Evolutionary conservation across 169 alveolate species (phyloP).

Genomic region (Plasmodium yoelii): DNA sequence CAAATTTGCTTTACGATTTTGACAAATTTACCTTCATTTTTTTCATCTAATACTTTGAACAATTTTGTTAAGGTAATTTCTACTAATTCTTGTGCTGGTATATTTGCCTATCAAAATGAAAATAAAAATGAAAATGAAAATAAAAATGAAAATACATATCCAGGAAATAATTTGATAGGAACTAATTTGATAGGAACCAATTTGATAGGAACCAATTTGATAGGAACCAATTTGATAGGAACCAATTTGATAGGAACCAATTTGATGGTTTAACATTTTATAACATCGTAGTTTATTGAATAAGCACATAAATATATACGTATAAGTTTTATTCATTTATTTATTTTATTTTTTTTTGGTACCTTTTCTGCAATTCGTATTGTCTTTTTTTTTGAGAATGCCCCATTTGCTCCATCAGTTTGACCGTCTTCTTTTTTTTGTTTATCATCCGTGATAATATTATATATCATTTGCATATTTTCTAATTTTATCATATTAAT

Average conservation of each 20-base stretch:
- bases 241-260: too few species aligned
- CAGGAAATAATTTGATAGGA: background rate
- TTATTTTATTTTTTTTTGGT: too few species aligned
- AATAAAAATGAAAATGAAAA: too few species aligned
- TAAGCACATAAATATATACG: too few species aligned
- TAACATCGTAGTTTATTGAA: too few species aligned
- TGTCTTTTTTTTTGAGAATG: slow-evolving; percentile 20
- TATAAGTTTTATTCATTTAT: too few species aligned
- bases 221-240: too few species aligned
- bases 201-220: too few species aligned
- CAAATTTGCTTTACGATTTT: background rate
- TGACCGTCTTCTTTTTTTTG: slow-evolving; percentile 50
- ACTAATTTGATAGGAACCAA: too few species aligned
- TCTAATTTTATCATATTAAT: slow-evolving; percentile 50
- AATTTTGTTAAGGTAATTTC: slow-evolving; percentile 68
- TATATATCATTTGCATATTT: slow-evolving; percentile 64
- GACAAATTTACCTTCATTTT: slow-evolving; percentile 53
- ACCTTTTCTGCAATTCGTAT: slow-evolving; percentile 31
- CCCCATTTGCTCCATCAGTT: slow-evolving; percentile 5
- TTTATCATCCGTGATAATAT: slow-evolving; percentile 42
- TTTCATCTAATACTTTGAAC: slow-evolving; percentile 74
- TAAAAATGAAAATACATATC: background rate
- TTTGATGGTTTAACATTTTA: background rate
- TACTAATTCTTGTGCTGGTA: slow-evolving; percentile 72
- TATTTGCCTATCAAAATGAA: slow-evolving; percentile 21